phyloP scores from a whole-genome alignment of 1,284 basidiomycete genomes.

The Trametes sp. region DNA sequence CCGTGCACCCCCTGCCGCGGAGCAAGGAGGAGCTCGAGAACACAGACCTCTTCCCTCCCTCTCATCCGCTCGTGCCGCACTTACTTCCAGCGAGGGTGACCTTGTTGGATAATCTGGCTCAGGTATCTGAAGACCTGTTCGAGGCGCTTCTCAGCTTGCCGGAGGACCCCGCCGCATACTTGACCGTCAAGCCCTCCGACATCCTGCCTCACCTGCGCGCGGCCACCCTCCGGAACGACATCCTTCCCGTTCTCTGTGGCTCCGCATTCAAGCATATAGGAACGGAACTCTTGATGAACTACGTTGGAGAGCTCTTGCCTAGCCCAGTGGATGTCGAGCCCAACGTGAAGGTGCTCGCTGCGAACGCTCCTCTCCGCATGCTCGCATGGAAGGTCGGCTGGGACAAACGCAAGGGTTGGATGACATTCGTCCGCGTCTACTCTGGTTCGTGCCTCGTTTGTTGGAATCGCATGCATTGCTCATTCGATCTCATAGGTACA shows the following conservation, averaged over 20 bases:
- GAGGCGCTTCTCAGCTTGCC: constrained; percentile 70
- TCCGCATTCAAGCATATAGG: constrained; percentile 85
- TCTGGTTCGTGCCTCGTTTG: constrained; percentile 61
- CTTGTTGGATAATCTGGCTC: constrained; percentile 80
- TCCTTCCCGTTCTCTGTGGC: constrained; percentile 86
- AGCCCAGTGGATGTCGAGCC: constrained; percentile 74
- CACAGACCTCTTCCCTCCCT: constrained; percentile 53
- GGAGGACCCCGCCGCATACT: constrained; percentile 65
- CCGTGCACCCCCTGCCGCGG: constrained; percentile 60
- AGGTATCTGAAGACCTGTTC: constrained; percentile 83
- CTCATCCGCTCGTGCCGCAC: constrained; percentile 73
- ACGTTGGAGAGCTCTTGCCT: constrained; percentile 81
- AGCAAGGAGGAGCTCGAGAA: constrained; percentile 52
- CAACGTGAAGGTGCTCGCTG: constrained; percentile 40
- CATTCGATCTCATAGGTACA: constrained; percentile 71
- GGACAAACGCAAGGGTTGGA: constrained; percentile 87
- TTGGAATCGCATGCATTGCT: too few relatives aligned
- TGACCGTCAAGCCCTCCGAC: constrained; percentile 55
- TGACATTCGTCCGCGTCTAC: constrained; percentile 91
- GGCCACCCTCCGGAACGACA: constrained; percentile 69
- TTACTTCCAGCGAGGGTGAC: constrained; percentile 71
- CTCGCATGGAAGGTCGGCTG: constrained; percentile 92
- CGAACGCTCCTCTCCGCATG: constrained; percentile 62
- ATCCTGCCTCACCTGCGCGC: constrained; percentile 73
- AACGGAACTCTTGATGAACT: constrained; percentile 83